A percentile compares a stretch with the other conserved stretches of the same genome.
Conservation (phyloP, 768 basidiomycete genomes). For the Agrocybe pediades region DNA sequence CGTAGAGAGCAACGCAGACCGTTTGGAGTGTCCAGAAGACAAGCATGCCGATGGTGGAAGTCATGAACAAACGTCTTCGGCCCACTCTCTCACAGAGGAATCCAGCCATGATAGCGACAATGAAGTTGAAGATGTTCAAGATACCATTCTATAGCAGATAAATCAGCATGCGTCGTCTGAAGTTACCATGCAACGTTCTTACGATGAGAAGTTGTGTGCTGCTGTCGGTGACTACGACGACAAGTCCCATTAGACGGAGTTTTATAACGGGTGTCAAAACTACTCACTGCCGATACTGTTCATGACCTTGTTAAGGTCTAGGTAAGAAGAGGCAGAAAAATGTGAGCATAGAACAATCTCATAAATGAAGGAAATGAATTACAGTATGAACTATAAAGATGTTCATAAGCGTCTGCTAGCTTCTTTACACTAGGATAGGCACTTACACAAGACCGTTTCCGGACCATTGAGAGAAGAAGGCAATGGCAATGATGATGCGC, state of each 20-base stretch:
- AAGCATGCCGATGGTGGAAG: conserved; percentile 51
- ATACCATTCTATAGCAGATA: conserved; percentile 45
- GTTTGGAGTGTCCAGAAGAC: conserved; percentile 61
- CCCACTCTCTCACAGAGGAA: conserved; percentile 52
- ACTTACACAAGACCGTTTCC: conserved; percentile 50
- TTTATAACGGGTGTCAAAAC: too few relatives aligned
- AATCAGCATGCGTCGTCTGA: background rate
- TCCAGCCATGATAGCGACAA: conserved; percentile 50
- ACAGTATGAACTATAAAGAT: conserved; percentile 46
- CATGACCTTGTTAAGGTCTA: conserved; percentile 56
- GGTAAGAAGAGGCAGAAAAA: background rate
- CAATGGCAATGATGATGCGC: conserved; percentile 58
- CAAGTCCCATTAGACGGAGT: too few relatives aligned
- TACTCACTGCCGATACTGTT: conserved; percentile 45
- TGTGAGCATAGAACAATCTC: background rate
- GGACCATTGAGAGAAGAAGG: conserved; percentile 63
- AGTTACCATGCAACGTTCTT: conserved; percentile 10
- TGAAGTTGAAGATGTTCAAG: conserved; percentile 57
- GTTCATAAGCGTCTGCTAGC: background rate
- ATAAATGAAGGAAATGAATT: background rate
- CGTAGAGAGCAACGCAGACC: conserved; percentile 41
- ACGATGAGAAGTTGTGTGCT: conserved; percentile 44
- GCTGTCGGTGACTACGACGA: conserved; percentile 40
- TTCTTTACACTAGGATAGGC: conserved; percentile 17
- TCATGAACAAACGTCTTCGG: conserved; percentile 51